Percentiles rank a stretch among this genome's conserved stretches.
These are phyloP conservation scores for Begonia loranthoides DNA, from an alignment of 306 rosid species.

Conservation along the genomic window DNA sequence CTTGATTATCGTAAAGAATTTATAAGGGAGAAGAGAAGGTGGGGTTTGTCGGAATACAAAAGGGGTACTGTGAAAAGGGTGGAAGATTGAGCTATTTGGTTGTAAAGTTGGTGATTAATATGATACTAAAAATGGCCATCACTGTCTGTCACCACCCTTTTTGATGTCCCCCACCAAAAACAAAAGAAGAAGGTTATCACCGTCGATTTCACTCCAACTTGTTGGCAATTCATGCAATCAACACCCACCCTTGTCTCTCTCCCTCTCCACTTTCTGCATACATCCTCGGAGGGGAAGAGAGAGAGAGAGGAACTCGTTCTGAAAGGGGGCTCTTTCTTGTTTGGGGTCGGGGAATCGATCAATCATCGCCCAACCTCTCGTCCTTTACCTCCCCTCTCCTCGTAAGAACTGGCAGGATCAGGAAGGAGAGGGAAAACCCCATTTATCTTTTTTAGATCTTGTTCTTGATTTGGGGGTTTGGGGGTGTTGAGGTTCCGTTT, in stretches of 20 bases:
- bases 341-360: background rate
- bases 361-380: conserved; percentile 13
- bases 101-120: no score
- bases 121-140: no score
- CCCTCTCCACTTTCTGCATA: conserved; percentile 19
- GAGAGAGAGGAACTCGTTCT: conserved; percentile 8
- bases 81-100: no score
- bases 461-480: conserved; percentile 1
- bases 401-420: background rate
- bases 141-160: background rate
- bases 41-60: no score
- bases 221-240: conserved; percentile 11
- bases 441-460: background rate
- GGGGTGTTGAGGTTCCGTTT: conserved; percentile 12
- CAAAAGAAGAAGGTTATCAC: background rate
- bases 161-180: background rate
- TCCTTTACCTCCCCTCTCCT: conserved; percentile 11
- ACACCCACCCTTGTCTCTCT: conserved; percentile 30
- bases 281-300: conserved; percentile 9
- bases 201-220: conserved; percentile 22
- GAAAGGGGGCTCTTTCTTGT: no score
- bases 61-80: no score
- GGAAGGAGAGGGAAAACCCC: conserved; percentile 4
- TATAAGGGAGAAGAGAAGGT: no score
- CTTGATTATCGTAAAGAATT: no score